Percentiles rank a stretch among this genome's conserved stretches.
Evolutionary conservation across 306 rosid species (phyloP).

Genomic region (Prunus kanzakura): DNA sequence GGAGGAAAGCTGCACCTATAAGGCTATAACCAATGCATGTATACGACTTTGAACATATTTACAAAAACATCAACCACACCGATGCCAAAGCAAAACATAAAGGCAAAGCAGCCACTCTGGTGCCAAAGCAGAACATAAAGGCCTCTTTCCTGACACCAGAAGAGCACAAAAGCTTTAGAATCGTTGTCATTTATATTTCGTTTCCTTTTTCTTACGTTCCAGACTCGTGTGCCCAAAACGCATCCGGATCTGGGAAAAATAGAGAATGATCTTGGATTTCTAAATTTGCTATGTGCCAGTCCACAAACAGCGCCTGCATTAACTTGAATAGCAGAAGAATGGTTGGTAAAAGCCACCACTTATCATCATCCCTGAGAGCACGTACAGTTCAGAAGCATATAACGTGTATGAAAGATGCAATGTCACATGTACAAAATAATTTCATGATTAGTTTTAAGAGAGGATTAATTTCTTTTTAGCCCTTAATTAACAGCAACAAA

Average conservation of each 20-base stretch:
- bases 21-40: background rate
- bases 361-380: conserved; percentile 76
- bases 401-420: background rate
- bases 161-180: conserved; percentile 10
- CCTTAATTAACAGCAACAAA: background rate
- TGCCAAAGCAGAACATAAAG: conserved; percentile 17
- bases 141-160: conserved; percentile 20
- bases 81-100: conserved; percentile 15
- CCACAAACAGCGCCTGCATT: conserved; percentile 75
- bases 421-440: background rate
- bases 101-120: conserved; percentile 29
- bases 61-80: conserved; percentile 17
- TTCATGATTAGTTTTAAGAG: background rate
- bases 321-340: conserved; percentile 75
- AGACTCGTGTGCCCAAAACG: conserved; percentile 92
- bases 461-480: background rate
- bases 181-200: background rate
- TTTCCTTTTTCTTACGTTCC: conserved; percentile 28
- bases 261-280: conserved; percentile 82
- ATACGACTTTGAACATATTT: background rate
- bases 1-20: background rate
- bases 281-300: conserved; percentile 90
- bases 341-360: conserved; percentile 91
- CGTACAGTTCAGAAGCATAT: conserved; percentile 13
- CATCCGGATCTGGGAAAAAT: conserved; percentile 83